Base-by-base conservation (phyloP, 2,329 filamentous ascomycete species). In the Bipolaris zeicola region DNA sequence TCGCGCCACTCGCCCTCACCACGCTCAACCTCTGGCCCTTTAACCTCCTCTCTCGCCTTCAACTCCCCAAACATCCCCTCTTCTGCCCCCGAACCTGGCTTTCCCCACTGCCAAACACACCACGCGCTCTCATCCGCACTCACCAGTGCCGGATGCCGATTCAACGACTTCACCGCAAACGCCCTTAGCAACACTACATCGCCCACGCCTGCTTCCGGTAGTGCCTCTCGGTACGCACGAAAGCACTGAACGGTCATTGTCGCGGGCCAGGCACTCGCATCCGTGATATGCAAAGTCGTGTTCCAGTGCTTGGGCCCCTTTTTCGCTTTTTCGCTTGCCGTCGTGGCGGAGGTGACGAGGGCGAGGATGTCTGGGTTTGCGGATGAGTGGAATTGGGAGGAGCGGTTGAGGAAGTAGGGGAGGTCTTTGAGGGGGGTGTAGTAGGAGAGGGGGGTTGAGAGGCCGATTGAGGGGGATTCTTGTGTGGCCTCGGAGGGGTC, bases 101-200 rank as follows among this genome's bases (percentile, higher is more conserved):
- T 72, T 0, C 63, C 67, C 50, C 65, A 79, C 3, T 77, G 67
- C 78, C 80, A 82, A 2, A 81, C 80, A 54, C 78, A 80, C 80
- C 80, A 83, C 2, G 71, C 72, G 50, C 77, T 79, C 45, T 76
- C 73, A 5, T 80, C 79, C 1, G 66, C 71, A 33, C 77, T 80
- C 7, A 77, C 49, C 7, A 83, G 46, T 42, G 51, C 57, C 14
- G 62, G 69, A 66, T 46, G 70, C n/a, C 70, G 63, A 45, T 78
- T 77, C 14, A 71, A 58, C 13, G 72, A 77, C 63, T 75, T 77
- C n/a, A 82, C 80, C 0, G 50, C 57, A 44, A 82, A 81, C 0
- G 63, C 67, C 4, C 80, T 70, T 3, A 82, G 66, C 22, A 83
- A 58, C 0, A 83, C 65, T 0, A 81, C 72, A 39, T 82, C 81